phyloP scores from a whole-genome alignment of 305 asterid species.

The Ilex paraguariensis region DNA sequence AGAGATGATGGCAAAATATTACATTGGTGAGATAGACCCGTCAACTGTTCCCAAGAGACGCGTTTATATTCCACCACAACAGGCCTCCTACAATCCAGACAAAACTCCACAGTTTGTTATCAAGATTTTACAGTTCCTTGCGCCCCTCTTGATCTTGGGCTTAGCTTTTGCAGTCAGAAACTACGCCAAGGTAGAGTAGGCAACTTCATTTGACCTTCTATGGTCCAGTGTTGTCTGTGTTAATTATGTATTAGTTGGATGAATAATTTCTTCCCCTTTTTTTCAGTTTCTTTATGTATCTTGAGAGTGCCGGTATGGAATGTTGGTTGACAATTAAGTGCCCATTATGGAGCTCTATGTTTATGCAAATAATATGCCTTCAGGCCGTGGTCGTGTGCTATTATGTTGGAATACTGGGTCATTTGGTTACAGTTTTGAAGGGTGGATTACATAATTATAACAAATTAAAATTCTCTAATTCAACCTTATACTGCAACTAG shows the following conservation, averaged over 20 bases:
- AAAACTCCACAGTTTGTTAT: conserved; percentile 45
- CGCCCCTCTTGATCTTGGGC: conserved; percentile 46
- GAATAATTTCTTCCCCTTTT: background rate
- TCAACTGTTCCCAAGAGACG: conserved; percentile 47
- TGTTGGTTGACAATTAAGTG: background rate
- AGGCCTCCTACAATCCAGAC: conserved; percentile 35
- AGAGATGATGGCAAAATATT: conserved; percentile 55
- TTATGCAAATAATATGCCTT: no score
- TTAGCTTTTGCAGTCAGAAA: conserved; percentile 37
- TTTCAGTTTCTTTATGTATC: conserved; percentile 4
- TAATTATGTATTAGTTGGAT: conserved; percentile 1
- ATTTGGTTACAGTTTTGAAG: no score
- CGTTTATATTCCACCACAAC: conserved; percentile 32
- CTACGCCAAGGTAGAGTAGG: conserved; percentile 33
- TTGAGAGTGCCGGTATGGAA: background rate
- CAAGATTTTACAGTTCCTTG: conserved; percentile 48
- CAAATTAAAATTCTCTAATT: no score
- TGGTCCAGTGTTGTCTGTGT: conserved; percentile 1
- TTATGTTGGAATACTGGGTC: no score
- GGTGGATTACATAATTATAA: no score
- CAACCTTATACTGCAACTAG: no score
- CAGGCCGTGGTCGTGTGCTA: no score
- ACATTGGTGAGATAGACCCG: conserved; percentile 60
- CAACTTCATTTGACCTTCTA: background rate
- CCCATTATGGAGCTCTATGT: background rate